Evolutionary conservation across 805 yeast genomes (phyloP), one percentile per base, ranked within the genome.

Genomic region (Cyberlindnera euphorbiae): DNA sequence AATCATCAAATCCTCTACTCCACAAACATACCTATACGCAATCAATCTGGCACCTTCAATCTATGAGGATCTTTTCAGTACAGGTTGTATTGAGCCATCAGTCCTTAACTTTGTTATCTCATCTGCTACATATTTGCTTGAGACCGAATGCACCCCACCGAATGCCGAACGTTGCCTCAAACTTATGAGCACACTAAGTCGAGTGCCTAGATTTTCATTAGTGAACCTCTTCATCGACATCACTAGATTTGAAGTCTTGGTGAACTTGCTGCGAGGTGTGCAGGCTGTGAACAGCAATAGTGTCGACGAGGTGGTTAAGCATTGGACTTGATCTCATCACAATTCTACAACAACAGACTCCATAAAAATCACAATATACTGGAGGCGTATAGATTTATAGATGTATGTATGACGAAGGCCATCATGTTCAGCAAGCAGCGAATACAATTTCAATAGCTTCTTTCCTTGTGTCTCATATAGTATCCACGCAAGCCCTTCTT

Each of bases 81-180:
- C 49, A 4, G 63, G 69, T 8, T 79, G 79, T 1, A 52, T 78
- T 1, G 83, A 77, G 26, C 46, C 68, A 0, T 71, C 66, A 10
- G 65, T 71, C 39, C 52, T 77, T 7, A 60, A 59, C n/a, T 68
- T 73, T 40, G 69, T 62, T 37, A 32, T 77, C 8, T 72, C 69
- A 19, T 71, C 81, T 0, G 53, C 45, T 1, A 19, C 36, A 4
- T 26, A 33, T 16, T 14, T n/a, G 0, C 12, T 46, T 9, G 26
- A 29, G 11, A 16, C 21, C 6, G 17, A 26, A 2, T 6, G 23
- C 6, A n/a, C 33, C 4, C 4, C 6, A 8, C 17, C 18, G 13
- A 32, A 28, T 7, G 9, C 22, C 3, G 4, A 9, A 3, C 25
- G 35, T 3, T 33, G 46, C 2, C 6, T 36, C 5, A 23, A 29